Conservation (phyloP, 179 eudicot genomes). For the Beta macrorhiza region DNA sequence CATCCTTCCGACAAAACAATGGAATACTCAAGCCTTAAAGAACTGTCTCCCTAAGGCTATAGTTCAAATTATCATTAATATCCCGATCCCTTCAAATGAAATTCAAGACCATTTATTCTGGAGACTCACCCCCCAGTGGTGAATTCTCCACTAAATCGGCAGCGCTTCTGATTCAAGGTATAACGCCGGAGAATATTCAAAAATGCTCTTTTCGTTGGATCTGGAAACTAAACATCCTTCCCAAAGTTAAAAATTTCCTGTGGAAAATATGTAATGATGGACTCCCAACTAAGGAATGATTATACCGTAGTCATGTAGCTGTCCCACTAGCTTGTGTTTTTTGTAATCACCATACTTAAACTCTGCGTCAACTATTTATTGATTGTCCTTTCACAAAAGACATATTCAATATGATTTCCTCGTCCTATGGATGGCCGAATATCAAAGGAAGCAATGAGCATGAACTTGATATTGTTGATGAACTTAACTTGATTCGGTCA, state of each 20-base stretch:
- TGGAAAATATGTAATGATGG: slow-evolving; percentile 8
- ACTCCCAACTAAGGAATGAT: not conserved
- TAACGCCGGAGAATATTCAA: too few relatives aligned
- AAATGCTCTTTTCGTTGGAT: not conserved
- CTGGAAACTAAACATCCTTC: not conserved
- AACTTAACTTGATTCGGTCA: too few relatives aligned
- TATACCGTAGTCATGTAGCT: not conserved
- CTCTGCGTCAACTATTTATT: not conserved
- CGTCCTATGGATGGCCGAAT: too few relatives aligned
- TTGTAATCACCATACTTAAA: not conserved
- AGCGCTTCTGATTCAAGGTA: not conserved
- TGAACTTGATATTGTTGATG: too few relatives aligned
- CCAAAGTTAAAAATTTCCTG: not conserved
- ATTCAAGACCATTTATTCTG: too few relatives aligned
- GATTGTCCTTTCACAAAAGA: not conserved
- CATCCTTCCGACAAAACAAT: not conserved
- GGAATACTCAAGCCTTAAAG: too few relatives aligned
- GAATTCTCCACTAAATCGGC: not conserved
- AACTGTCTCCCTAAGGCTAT: too few relatives aligned
- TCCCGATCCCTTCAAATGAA: too few relatives aligned
- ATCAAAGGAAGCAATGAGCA: too few relatives aligned
- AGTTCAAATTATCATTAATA: too few relatives aligned
- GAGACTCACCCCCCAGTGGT: too few relatives aligned
- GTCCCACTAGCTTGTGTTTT: not conserved
- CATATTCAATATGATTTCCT: not conserved